Evolutionary conservation across 257 asterid species (phyloP).

Genomic region (Fraxinus quadrangulata): DNA sequence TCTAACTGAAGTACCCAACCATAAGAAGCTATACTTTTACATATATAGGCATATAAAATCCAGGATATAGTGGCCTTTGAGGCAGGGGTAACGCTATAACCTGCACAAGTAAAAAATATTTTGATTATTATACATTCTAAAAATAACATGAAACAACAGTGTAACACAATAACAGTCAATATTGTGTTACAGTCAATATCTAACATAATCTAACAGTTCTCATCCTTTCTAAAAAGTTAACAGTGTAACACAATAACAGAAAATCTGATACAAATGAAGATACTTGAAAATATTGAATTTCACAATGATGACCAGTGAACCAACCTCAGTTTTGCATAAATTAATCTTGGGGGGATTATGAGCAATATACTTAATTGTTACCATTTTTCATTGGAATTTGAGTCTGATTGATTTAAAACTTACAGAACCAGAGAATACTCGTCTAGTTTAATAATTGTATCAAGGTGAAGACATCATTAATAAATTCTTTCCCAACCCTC

Average conservation of each 20-base stretch:
- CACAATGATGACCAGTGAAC: not conserved
- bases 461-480: conserved; percentile 11
- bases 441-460: not conserved
- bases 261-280: not conserved
- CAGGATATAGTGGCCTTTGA: conserved; percentile 84
- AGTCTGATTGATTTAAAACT: not conserved
- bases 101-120: conserved; percentile 40
- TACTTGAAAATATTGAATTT: not conserved
- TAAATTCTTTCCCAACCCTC: not conserved
- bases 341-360: not conserved
- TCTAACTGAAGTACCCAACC: not conserved
- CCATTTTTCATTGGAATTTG: not conserved
- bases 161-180: no score
- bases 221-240: not conserved
- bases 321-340: not conserved
- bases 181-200: no score
- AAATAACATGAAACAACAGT: not conserved
- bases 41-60: conserved; percentile 90
- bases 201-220: conserved; percentile 8
- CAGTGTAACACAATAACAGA: not conserved
- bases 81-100: conserved; percentile 70
- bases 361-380: not conserved
- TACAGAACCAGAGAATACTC: conserved; percentile 9
- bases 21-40: conserved; percentile 70
- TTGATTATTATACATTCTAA: conserved; percentile 11